Evolutionary conservation across 202 grass and related monocot species (phyloP), one percentile per base, ranked within the genome.

Genomic region (Setaria viridis): DNA sequence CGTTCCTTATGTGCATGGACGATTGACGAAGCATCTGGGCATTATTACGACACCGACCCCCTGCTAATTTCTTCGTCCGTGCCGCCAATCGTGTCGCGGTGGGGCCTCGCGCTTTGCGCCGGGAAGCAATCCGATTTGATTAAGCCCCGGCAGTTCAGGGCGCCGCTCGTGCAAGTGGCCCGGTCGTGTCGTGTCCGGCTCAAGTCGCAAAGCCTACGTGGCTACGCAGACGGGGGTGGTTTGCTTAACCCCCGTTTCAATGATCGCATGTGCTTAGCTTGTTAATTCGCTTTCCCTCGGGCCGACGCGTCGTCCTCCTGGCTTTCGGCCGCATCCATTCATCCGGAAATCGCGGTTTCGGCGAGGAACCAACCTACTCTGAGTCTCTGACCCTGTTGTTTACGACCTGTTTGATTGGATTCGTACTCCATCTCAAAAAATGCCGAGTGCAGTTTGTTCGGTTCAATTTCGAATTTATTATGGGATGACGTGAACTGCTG

Each of bases 311-410:
- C 50, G 17, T 21, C 60, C 30, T 70, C 79, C 55, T 91, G 46
- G 69, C 80, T 87, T 84, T 80, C 62, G 43, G 75, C 74, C 42
- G 79, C 13, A 60, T 60, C 47, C 47, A 83, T 67, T 74, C 1
- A 53, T 13, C 85, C 85, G 81, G 9, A 87, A 87, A 87, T 91
- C 62, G 3, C 81, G 89, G 85, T 32, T 51, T 76, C 10, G 29
- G 12, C 11, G 29, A 48, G 12, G 85, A 70, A 62, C 0, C 20
- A 53, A 76, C 70, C 25, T 62, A 62, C 11, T 7, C 42, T 11
- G 19, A 45, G 43, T 46, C 8, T 46, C 45, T 15, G 14, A 48
- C 42, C 42, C 76, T 45, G 14, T 42, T 35, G 20, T 62, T 64
- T 78, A 42, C 34, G 74, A 54, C 42, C 4, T n/a, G 50, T 30